Percentiles rank a stretch among this genome's conserved stretches.
Evolutionary conservation across 1,284 basidiomycete species (phyloP).

Genomic region (Thecaphora thlaspeos): DNA sequence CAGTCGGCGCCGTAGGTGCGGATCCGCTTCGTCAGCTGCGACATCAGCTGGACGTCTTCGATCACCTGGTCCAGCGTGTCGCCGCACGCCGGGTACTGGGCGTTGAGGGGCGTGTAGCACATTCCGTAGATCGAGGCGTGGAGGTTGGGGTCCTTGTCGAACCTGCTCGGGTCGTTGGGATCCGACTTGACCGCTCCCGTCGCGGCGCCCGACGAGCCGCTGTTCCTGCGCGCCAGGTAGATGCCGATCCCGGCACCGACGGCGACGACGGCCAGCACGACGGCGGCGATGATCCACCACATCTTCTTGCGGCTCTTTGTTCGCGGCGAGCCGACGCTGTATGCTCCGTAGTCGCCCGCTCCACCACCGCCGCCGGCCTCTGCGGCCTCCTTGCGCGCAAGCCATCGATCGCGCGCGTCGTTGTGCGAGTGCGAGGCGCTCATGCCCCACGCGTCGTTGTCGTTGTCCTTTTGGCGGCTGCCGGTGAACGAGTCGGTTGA

Average conservation of each 20-base stretch:
- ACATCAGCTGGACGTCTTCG: conserved; percentile 60
- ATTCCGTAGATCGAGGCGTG: conserved; percentile 65
- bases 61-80: conserved; percentile 60
- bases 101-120: conserved; percentile 46
- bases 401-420: conserved; percentile 36
- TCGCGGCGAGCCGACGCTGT: not conserved
- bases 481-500: not conserved
- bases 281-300: conserved; percentile 14
- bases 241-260: conserved; percentile 30
- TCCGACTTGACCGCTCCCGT: conserved; percentile 53
- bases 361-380: conserved; percentile 10
- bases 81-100: conserved; percentile 59
- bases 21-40: conserved; percentile 56
- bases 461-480: conserved; percentile 7
- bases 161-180: conserved; percentile 67
- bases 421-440: not conserved
- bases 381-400: conserved; percentile 27
- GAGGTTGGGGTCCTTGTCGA: conserved; percentile 66
- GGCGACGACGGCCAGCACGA: conserved; percentile 13
- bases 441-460: conserved; percentile 24
- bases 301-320: conserved; percentile 10
- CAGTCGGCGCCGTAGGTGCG: conserved; percentile 61
- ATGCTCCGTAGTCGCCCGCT: conserved; percentile 3
- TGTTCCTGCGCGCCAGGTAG: conserved; percentile 22
- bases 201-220: conserved; percentile 3